Evolutionary conservation across 768 basidiomycete species (phyloP), one percentile per base, ranked within the genome.

Genomic region (Boletus fagicola): DNA sequence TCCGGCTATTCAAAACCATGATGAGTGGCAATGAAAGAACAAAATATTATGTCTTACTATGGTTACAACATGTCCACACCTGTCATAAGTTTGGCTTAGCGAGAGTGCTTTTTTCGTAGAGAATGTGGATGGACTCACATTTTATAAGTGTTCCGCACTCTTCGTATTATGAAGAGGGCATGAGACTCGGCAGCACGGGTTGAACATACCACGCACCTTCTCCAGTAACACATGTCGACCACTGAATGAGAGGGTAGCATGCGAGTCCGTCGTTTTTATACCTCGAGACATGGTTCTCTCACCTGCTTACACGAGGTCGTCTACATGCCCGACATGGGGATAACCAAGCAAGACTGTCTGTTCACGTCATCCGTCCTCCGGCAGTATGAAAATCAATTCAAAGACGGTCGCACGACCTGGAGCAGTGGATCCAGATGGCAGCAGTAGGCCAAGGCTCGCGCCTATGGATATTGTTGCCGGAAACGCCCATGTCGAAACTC

Each of bases 121-220:
- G 11, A 38, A 48, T 40, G 43, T 20, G 11, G 13, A 52, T 43
- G 33, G 42, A 69, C 78, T 69, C 66, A 83, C 84, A 54, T 70
- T 68, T 65, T 80, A 63, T 83, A 85, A 39, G 79, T 71, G 65
- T 85, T 83, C 53, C 77, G 77, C 52, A 85, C 84, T 68, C 84
- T 85, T 68, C 33, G 49, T 36, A 2, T 51, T n/a, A 31, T 39
- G 26, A 51, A 51, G 52, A 47, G 36, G 18, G 28, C 40, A 54
- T 75, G 39, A 75, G 70, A 36, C 18, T 33, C 16, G 31, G 54
- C 12, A 28, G 50, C 13, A 54, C 28, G 18, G 31, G 49, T 30
- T 18, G 49, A 36, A 50, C 33, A 49, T 33, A 43, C 45, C 20
- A 65, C 83, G 74, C 61, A 84, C 84, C 81, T 77, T 65, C 84